Conservation (phyloP, 352 stramenopile genomes). For the Globisporangium iwayamae region DNA sequence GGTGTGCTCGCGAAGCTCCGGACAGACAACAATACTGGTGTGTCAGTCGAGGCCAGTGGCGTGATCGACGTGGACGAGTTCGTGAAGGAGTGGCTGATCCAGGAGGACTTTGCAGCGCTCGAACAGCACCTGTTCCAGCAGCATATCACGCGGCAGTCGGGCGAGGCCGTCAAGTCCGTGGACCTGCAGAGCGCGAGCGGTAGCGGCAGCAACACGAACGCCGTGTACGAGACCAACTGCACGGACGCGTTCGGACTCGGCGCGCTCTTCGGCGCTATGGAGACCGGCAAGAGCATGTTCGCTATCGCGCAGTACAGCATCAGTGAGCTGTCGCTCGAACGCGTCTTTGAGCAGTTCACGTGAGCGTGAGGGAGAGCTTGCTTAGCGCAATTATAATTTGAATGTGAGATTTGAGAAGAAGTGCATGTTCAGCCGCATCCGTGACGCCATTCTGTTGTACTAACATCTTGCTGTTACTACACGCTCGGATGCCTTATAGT, state of each 20-base stretch:
- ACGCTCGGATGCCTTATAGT: too few relatives aligned
- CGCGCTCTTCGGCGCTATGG: slow-evolving; percentile 75
- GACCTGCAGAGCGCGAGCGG: slow-evolving; percentile 43
- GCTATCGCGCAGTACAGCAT: slow-evolving; percentile 88
- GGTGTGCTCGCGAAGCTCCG: slow-evolving; percentile 38
- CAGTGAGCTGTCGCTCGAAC: slow-evolving; percentile 89
- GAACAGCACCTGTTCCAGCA: slow-evolving; percentile 52
- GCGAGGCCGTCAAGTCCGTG: slow-evolving; percentile 41
- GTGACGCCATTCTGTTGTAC: too few relatives aligned
- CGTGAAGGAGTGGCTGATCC: slow-evolving; percentile 73
- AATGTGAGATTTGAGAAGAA: too few relatives aligned
- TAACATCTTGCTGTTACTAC: too few relatives aligned
- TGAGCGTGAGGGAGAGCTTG: slow-evolving; percentile 8
- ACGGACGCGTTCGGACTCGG: slow-evolving; percentile 64
- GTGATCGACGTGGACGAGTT: slow-evolving; percentile 54
- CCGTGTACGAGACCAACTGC: slow-evolving; percentile 68
- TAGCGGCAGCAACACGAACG: slow-evolving; percentile 51
- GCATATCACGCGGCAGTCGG: slow-evolving; percentile 37
- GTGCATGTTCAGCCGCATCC: too few relatives aligned
- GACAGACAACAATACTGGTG: slow-evolving; percentile 15
- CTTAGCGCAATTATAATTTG: too few relatives aligned
- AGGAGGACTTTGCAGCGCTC: slow-evolving; percentile 57
- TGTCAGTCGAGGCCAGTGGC: background rate
- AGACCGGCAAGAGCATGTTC: slow-evolving; percentile 68
- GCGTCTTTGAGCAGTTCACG: slow-evolving; percentile 93